Percentiles rank a stretch among this genome's conserved stretches.
Evolutionary conservation across 2,329 filamentous ascomycete genomes (phyloP).

Genomic region (Botryotinia calthae): DNA sequence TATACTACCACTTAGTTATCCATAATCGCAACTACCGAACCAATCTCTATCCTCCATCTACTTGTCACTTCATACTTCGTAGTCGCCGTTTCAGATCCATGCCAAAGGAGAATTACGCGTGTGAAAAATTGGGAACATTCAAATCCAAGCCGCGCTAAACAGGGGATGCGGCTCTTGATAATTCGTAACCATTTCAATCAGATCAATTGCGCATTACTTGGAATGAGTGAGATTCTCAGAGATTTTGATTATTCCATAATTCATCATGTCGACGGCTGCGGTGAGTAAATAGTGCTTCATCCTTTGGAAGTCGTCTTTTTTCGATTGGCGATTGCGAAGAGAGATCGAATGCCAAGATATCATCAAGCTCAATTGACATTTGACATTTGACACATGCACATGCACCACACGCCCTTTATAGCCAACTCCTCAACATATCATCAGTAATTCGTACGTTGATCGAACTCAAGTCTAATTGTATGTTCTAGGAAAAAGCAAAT

Average conservation of each 20-base stretch:
- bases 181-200: neutral
- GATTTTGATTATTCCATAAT: neutral
- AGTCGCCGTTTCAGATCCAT: neutral
- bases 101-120: neutral
- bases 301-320: neutral
- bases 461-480: neutral
- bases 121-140: neutral
- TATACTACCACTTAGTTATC: neutral
- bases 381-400: neutral
- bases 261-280: constrained; percentile 8
- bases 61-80: neutral
- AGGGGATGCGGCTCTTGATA: constrained; percentile 5
- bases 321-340: neutral
- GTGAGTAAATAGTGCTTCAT: constrained; percentile 2
- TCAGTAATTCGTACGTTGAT: neutral
- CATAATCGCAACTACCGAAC: neutral
- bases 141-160: neutral
- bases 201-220: constrained; percentile 2
- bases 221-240: neutral
- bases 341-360: constrained; percentile 3
- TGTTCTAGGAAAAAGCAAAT: constrained; percentile 37
- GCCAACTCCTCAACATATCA: neutral
- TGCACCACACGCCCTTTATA: neutral
- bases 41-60: neutral
- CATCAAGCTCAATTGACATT: neutral